Evolutionary conservation across 805 yeast species (phyloP), one percentile per base, ranked within the genome.

Genomic region (Starmerella riodocensis): DNA sequence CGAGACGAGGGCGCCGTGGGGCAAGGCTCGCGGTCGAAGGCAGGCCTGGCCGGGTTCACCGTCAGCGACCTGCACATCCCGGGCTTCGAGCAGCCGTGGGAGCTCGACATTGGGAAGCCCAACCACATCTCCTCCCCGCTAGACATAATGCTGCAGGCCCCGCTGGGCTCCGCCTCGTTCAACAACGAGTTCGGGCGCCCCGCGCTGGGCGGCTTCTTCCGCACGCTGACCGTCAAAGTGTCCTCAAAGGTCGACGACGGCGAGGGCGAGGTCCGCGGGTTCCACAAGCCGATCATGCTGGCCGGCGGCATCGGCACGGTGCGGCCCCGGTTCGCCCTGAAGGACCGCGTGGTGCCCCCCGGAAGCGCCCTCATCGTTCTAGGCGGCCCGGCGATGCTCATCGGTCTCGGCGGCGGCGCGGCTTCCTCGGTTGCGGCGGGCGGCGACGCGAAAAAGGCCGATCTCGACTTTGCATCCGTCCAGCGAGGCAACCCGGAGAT

Each of bases 1-100:
- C 82, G 99, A 70, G 99, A 91, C 62, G 99, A 91, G 66, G 98
- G 96, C 65, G 98, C 99, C 23, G 94, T 91, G 20, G 99, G 99
- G 48, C 76, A 96, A 60, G 99, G 99, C 33, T 88, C 97, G 20
- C 84, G 84, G 61, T 74, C 97, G 32, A 88, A 91, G 64, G 94
- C 96, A 56, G 99, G 99, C 40, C 68, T 91, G 46, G 69, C 93
- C 30, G 99, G 99, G 7, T 91, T 76, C 62, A 72, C 93, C 9
- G 95, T 85, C 18, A 78, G 93, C 29, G 97, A 91, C 62, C 70
- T 91, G 59, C 68, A 73, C 48, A 86, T 91, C 52, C 98, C 98
- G 34, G 74, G 67, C 18, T 71, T 75, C 55, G 69, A 69, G 44
- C 96, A 86, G 65, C 96, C 97, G 26, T 91, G 99, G 99, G 99